Percentiles rank a stretch among this genome's conserved stretches.
These are phyloP conservation scores for Lecanosticta acicola DNA, from an alignment of 2,329 filamentous ascomycete species.

Conservation along the genomic window DNA sequence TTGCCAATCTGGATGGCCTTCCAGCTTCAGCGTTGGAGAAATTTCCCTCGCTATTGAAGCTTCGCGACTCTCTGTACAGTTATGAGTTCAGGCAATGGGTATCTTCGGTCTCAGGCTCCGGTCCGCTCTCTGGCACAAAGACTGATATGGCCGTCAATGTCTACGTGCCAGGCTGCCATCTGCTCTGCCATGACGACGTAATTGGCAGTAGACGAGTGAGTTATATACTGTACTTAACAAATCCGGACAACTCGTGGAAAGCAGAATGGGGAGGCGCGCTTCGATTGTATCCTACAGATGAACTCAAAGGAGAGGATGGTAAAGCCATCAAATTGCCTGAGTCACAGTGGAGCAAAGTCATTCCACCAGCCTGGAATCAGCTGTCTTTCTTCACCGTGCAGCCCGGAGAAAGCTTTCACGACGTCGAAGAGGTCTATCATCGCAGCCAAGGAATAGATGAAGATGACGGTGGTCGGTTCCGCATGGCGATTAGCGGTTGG, in stretches of 20 bases:
- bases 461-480: constrained; percentile 67
- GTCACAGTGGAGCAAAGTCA: constrained; percentile 71
- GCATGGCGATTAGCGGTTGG: constrained; percentile 99
- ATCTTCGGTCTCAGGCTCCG: constrained; percentile 76
- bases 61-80: constrained; percentile 95
- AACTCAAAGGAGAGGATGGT: constrained; percentile 57
- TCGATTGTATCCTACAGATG: constrained; percentile 71
- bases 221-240: constrained; percentile 93
- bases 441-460: constrained; percentile 53
- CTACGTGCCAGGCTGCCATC: constrained; percentile 91
- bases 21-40: constrained; percentile 79
- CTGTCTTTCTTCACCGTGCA: constrained; percentile 97
- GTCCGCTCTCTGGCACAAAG: constrained; percentile 82
- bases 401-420: constrained; percentile 97
- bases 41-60: constrained; percentile 78
- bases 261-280: constrained; percentile 88
- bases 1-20: constrained; percentile 92
- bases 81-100: constrained; percentile 83
- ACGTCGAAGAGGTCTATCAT: constrained; percentile 95
- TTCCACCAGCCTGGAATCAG: constrained; percentile 95
- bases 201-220: constrained; percentile 94
- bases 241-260: constrained; percentile 87
- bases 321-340: constrained; percentile 72
- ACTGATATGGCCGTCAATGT: constrained; percentile 99
- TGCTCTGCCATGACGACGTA: constrained; percentile 96